These are phyloP conservation scores for Hevea brasiliensis DNA, from an alignment of 345 rosid species.

Conservation along the genomic window DNA sequence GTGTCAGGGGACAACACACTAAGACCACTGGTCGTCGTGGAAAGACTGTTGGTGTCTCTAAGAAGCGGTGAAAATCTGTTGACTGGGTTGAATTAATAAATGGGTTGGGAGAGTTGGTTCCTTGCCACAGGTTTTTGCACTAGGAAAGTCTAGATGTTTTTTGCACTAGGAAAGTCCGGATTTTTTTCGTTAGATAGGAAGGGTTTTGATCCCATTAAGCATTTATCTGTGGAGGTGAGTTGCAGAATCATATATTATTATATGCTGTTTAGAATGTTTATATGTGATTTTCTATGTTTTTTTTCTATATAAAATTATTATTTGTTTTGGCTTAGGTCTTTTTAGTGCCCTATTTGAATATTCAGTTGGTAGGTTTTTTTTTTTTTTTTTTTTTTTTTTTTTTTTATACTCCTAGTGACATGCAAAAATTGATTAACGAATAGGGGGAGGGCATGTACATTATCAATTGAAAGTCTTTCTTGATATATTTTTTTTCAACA, in stretches of 20 bases:
- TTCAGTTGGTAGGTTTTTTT: too few species aligned
- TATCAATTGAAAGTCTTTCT: too few species aligned
- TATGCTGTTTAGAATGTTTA: background rate
- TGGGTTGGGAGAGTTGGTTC: background rate
- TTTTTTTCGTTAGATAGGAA: background rate
- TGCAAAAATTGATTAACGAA: too few species aligned
- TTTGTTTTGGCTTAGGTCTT: too few species aligned
- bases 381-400: too few species aligned
- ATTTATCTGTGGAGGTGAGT: background rate
- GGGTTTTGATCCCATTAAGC: background rate
- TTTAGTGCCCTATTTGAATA: too few species aligned
- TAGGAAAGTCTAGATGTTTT: background rate
- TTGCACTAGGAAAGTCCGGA: background rate
- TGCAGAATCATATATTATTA: background rate
- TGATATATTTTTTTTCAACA: too few species aligned
- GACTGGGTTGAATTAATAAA: background rate
- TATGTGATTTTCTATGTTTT: too few species aligned
- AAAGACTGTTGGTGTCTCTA: slow-evolving; percentile 93
- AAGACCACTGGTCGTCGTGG: slow-evolving; percentile 96
- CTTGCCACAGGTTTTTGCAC: background rate
- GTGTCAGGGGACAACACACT: slow-evolving; percentile 98
- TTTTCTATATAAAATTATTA: too few species aligned
- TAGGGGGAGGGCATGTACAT: too few species aligned
- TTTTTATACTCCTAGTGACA: too few species aligned
- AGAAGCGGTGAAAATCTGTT: slow-evolving; percentile 45